Evolutionary conservation across 768 basidiomycete species (phyloP), one percentile per base, ranked within the genome.

Genomic region (Daedaleopsis sinensis): DNA sequence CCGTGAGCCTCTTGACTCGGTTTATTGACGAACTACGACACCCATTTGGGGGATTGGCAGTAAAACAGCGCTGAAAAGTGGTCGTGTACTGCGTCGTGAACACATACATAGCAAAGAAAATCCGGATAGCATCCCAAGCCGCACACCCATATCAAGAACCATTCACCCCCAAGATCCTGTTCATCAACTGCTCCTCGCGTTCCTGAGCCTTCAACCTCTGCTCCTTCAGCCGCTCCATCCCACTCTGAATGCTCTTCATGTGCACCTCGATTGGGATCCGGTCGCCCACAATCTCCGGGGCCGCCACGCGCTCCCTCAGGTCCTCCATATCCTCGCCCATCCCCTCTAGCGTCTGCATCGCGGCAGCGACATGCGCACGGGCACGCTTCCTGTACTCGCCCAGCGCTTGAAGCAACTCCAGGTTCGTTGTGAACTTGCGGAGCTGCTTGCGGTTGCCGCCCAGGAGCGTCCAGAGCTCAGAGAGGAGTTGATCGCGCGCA

Each of bases 321-420:
- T 90, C 89, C 69, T 90, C 89, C 79, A 93, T 85, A 63, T 92
- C 90, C 38, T 83, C 85, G 64, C 83, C 83, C 85, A 92, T 83
- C 42, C 77, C 76, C 32, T 83, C 74, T 62, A 93, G 73, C 11
- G 84, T 79, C 54, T 86, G 85, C 66, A 90, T 68, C 15, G 89
- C 83, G 0, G 83, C 83, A 36, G 80, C 80, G n/a, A 93, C 89
- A 62, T 89, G 90, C 11, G 77, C 82, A 42, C 80, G 72, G 5
- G 91, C 91, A 61, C 81, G 79, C 64, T 80, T 81, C 65, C 89
- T 78, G 66, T 89, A 91, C 37, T 67, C 71, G 10, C 79, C 79
- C 13, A 92, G 70, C 48, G 83, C 80, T 56, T 76, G 78, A 59
- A 93, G 77, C 49, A 93, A 72, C 3, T 48, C 69, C 10, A 86